A percentile compares a stretch with the other conserved stretches of the same genome.
These are phyloP conservation scores for Ceriops decandra DNA, from an alignment of 345 rosid genomes.

Conservation along the genomic window DNA sequence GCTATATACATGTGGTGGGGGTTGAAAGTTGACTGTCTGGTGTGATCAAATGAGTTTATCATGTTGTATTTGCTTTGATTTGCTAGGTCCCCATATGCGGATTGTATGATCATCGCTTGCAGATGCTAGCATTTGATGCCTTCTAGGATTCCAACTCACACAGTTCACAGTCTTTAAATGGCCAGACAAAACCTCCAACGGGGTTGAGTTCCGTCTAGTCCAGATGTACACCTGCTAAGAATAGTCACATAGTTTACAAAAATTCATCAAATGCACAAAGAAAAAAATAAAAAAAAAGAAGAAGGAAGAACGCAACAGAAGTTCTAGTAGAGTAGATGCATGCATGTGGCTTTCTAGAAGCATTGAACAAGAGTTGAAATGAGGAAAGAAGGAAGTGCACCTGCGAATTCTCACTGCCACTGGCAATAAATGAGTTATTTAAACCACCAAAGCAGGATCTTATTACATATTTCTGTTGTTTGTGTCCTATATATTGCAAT, in stretches of 20 bases:
- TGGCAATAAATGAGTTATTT: slow-evolving; percentile 70
- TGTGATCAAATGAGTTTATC: slow-evolving; percentile 18
- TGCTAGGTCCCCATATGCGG: slow-evolving; percentile 72
- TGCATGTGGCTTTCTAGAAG: too few relatives aligned
- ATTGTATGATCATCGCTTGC: slow-evolving; percentile 79
- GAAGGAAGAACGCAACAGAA: not conserved
- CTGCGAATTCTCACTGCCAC: slow-evolving; percentile 83
- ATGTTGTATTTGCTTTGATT: slow-evolving; percentile 17
- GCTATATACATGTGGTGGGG: slow-evolving; percentile 6
- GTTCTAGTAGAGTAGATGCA: too few relatives aligned
- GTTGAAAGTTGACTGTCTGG: not conserved
- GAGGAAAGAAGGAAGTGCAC: slow-evolving; percentile 30
- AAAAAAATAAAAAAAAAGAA: not conserved
- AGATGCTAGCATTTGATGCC: slow-evolving; percentile 74
- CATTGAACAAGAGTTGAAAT: not conserved
- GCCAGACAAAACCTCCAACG: slow-evolving; percentile 68
- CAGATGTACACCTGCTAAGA: slow-evolving; percentile 71
- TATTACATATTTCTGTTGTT: slow-evolving; percentile 70
- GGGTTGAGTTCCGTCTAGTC: slow-evolving; percentile 48
- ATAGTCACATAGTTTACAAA: not conserved
- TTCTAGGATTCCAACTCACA: slow-evolving; percentile 83
- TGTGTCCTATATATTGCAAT: slow-evolving; percentile 60
- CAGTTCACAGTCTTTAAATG: slow-evolving; percentile 80
- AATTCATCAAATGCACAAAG: not conserved
- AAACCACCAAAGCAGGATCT: slow-evolving; percentile 91